Conservation (phyloP, 495 filamentous ascomycete genomes). For the Podospora pseudoanserina region DNA sequence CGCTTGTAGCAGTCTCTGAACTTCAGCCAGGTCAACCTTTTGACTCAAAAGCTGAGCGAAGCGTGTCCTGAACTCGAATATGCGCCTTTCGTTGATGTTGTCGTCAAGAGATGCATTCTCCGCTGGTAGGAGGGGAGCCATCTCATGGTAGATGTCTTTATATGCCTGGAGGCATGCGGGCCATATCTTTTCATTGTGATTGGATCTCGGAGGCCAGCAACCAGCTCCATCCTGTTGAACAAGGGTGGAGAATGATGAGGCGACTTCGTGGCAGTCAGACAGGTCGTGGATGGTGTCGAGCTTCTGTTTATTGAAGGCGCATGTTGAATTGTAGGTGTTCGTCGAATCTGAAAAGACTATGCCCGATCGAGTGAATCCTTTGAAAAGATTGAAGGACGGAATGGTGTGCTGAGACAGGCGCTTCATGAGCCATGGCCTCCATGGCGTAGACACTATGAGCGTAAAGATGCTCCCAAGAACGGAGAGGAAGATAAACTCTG, state of each 20-base stretch:
- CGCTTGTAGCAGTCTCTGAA: slow-evolving; percentile 23
- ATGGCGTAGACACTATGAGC: neutral
- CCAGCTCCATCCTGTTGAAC: slow-evolving; percentile 36
- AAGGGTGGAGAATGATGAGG: slow-evolving; percentile 22
- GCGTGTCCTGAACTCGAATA: slow-evolving; percentile 16
- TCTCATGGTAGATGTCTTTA: slow-evolving; percentile 35
- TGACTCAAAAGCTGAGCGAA: slow-evolving; percentile 21
- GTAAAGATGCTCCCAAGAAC: slow-evolving; percentile 10
- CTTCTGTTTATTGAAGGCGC: neutral
- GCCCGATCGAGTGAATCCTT: neutral
- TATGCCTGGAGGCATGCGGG: slow-evolving; percentile 32
- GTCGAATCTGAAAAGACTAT: neutral
- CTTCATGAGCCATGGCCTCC: neutral
- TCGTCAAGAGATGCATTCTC: slow-evolving; percentile 26
- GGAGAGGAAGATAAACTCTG: slow-evolving; percentile 8
- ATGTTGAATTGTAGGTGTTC: neutral
- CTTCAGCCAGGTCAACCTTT: slow-evolving; percentile 26
- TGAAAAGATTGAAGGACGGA: neutral
- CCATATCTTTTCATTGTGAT: slow-evolving; percentile 24
- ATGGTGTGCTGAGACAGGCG: neutral
- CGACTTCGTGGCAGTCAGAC: slow-evolving; percentile 25
- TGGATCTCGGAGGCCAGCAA: slow-evolving; percentile 33
- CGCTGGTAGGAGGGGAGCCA: slow-evolving; percentile 28
- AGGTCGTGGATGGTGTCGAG: slow-evolving; percentile 13
- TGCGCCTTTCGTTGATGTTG: slow-evolving; percentile 15